Evolutionary conservation across 2,329 filamentous ascomycete species (phyloP).

Genomic region (Paraphaeosphaeria sporulosa): DNA sequence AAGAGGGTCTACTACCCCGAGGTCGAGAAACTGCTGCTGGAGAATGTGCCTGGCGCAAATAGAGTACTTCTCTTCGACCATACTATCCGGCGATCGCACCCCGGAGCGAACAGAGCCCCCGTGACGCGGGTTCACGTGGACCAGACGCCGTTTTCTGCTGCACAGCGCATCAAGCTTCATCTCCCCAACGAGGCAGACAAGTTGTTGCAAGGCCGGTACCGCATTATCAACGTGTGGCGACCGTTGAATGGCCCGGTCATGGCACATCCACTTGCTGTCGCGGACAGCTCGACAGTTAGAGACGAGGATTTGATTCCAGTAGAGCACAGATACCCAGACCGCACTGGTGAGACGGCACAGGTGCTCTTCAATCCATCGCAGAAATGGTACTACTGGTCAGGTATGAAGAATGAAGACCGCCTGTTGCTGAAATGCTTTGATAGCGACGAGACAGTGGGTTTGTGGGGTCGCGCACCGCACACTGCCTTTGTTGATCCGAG

Average conservation of each 20-base stretch:
- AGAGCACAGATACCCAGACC: conserved; percentile 75
- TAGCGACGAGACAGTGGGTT: conserved; percentile 58
- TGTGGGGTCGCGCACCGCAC: conserved; percentile 59
- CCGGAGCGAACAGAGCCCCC: conserved; percentile 69
- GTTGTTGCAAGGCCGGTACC: conserved; percentile 73
- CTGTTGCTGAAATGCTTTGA: conserved; percentile 82
- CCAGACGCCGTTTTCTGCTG: conserved; percentile 74
- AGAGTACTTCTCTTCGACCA: conserved; percentile 84
- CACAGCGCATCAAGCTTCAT: conserved; percentile 72
- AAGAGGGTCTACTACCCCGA: conserved; percentile 82
- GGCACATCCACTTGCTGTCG: conserved; percentile 64
- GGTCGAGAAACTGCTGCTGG: conserved; percentile 74
- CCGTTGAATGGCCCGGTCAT: conserved; percentile 66
- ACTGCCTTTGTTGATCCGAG: conserved; percentile 73
- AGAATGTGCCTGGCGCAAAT: conserved; percentile 70
- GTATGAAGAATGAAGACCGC: conserved; percentile 77
- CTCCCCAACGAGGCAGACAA: conserved; percentile 71
- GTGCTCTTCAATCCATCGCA: conserved; percentile 69
- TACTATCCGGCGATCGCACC: conserved; percentile 75
- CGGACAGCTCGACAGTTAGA: conserved; percentile 62
- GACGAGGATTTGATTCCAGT: conserved; percentile 73
- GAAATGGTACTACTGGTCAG: conserved; percentile 81
- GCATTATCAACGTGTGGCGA: conserved; percentile 89
- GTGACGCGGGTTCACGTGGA: conserved; percentile 82
- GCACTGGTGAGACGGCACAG: conserved; percentile 76